Conservation (phyloP, 2,329 filamentous ascomycete species). For the Fusarium illudens region DNA sequence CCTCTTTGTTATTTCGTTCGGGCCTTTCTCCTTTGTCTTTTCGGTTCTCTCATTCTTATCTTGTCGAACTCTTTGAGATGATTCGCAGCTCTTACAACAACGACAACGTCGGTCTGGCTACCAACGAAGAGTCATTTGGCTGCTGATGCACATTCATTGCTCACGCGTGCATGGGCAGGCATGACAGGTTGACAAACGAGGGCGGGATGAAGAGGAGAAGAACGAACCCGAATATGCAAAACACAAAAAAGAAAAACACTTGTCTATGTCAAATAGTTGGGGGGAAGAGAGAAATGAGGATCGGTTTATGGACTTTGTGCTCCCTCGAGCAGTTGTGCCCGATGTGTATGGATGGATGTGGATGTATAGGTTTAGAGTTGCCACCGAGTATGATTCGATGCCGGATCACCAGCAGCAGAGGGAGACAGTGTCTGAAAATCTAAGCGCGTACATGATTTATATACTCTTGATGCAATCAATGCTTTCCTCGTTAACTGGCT, state of each 20-base stretch:
- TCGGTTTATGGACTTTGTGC: neutral
- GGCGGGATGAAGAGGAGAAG: constrained; percentile 18
- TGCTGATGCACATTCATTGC: neutral
- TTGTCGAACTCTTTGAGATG: constrained; percentile 34
- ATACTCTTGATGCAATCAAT: too few species aligned
- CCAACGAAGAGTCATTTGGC: constrained; percentile 29
- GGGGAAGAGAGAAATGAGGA: constrained; percentile 32
- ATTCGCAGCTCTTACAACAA: constrained; percentile 13
- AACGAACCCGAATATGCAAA: constrained; percentile 20
- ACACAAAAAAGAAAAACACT: constrained; percentile 15
- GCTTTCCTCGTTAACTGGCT: neutral
- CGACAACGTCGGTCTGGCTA: constrained; percentile 42
- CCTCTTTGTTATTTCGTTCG: constrained; percentile 42
- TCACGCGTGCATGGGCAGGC: constrained; percentile 3
- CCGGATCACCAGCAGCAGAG: constrained; percentile 46
- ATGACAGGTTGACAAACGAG: constrained; percentile 13
- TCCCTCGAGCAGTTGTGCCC: constrained; percentile 15
- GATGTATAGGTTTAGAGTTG: constrained; percentile 49
- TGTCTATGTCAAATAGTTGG: constrained; percentile 5
- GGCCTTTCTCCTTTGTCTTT: constrained; percentile 31
- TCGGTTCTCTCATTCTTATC: constrained; percentile 28
- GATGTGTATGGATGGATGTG: constrained; percentile 12
- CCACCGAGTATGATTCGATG: constrained; percentile 51
- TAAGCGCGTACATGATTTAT: constrained; percentile 15
- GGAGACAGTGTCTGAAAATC: constrained; percentile 25